Percentiles rank a stretch among this genome's conserved stretches.
Evolutionary conservation across 495 filamentous ascomycete genomes (phyloP).

Genomic region (Copromyces sp.): DNA sequence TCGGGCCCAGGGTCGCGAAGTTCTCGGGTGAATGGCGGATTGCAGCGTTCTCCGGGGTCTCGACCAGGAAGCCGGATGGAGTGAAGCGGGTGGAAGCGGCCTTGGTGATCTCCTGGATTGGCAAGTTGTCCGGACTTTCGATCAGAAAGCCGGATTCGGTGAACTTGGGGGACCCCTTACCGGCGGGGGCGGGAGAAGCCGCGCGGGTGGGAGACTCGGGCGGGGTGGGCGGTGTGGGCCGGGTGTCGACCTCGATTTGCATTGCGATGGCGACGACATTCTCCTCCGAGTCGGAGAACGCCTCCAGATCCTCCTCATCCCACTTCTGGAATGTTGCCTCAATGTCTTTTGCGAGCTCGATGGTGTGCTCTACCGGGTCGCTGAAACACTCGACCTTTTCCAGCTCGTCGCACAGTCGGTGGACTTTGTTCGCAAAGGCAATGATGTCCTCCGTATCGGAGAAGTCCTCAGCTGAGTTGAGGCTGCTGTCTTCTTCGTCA

Average conservation of each 20-base stretch:
- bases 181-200: not conserved
- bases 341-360: not conserved
- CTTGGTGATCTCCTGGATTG: too few relatives aligned
- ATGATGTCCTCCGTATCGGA: not conserved
- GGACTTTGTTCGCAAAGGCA: not conserved
- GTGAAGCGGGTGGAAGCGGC: too few relatives aligned
- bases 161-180: too few relatives aligned
- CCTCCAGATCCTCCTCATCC: not conserved
- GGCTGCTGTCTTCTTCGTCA: not conserved
- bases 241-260: not conserved
- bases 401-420: not conserved
- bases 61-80: too few relatives aligned
- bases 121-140: not conserved
- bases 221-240: not conserved
- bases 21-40: too few relatives aligned
- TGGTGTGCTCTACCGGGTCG: not conserved
- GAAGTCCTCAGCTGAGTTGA: not conserved
- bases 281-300: not conserved
- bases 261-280: rapidly evolving
- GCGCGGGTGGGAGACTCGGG: not conserved
- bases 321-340: not conserved
- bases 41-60: too few relatives aligned
- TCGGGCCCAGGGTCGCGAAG: too few relatives aligned
- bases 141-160: not conserved
- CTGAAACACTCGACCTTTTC: not conserved